Evolutionary conservation across 1,284 basidiomycete species (phyloP), one percentile per base, ranked within the genome.

Genomic region (Gomphus bonarii): DNA sequence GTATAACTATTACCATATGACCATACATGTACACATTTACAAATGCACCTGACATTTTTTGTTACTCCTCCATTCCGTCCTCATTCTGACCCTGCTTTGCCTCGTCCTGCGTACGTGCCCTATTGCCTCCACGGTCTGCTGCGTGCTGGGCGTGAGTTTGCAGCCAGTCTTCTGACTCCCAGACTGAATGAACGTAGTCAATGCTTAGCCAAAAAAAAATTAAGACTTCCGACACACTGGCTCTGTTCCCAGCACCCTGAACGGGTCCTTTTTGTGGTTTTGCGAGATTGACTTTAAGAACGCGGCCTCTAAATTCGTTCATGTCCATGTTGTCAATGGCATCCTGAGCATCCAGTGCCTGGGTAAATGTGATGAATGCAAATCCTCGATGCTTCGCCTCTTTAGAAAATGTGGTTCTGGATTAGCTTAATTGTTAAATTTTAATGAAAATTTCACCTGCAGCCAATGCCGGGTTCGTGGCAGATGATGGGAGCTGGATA

Each of bases 241-340:
- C 84, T 72, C 84, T 78, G 70, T 88, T 90, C 46, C 81, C 82
- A 58, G 75, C 73, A 30, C 79, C 77, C 62, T 86, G 83, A 38
- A 80, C 68, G 3, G 77, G 76, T 3, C 76, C 76, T 64, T 86
- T 89, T 74, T 82, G 78, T 3, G 85, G 85, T 40, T 84, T 76
- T 18, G 88, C 88, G 35, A 89, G 69, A 65, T 86, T 90, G 48
- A 89, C 87, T 67, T 85, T 87, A 60, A 91, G 69, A 25, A 90
- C 85, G 57, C 78, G 79, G 33, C 85, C 87, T 22, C 75, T 73
- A 35, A 90, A 70, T 66, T 90, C 88, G 64, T 91, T 91, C 66
- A 89, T 73, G 67, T 91, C 88, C 88, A 91, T 91, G 69, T 91
- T 91, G 73, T 91, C 88, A 61, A 91, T 91, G 48, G 88, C 88